These are phyloP conservation scores for Coprinopsis sp. DNA, from an alignment of 768 basidiomycete species.

Conservation along the genomic window DNA sequence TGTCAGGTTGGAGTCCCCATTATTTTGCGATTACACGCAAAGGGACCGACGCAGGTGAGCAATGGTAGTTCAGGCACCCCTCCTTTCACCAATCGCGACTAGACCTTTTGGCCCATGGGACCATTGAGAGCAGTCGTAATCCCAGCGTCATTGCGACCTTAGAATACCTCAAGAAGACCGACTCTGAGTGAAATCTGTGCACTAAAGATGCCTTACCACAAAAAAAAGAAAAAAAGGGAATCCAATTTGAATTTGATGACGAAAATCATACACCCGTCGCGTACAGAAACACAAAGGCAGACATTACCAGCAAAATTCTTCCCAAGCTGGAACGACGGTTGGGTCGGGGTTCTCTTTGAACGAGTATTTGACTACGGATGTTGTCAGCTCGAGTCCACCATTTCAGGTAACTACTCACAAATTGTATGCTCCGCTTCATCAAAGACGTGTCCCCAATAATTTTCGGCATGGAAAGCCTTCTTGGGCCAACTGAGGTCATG, in stretches of 20 bases:
- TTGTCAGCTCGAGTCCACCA: too few relatives aligned
- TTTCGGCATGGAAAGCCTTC: constrained; percentile 16
- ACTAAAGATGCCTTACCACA: too few relatives aligned
- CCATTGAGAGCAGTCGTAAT: constrained; percentile 15
- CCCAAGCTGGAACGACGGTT: too few relatives aligned
- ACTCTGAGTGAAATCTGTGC: constrained; percentile 13
- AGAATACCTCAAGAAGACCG: constrained; percentile 12
- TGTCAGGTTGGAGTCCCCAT: constrained; percentile 14
- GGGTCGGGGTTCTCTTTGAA: too few relatives aligned
- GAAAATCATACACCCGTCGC: too few relatives aligned
- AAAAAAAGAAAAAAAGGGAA: too few relatives aligned
- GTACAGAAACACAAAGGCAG: too few relatives aligned
- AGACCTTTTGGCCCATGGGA: constrained; percentile 13
- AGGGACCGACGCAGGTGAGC: constrained; percentile 14
- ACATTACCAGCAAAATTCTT: too few relatives aligned
- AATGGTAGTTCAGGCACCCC: neutral
- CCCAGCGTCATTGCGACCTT: constrained; percentile 10
- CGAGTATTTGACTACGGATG: too few relatives aligned
- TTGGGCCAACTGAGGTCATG: constrained; percentile 26
- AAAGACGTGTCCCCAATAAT: constrained; percentile 31
- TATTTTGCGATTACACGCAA: constrained; percentile 17
- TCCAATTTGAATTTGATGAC: too few relatives aligned
- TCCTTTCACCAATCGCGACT: neutral
- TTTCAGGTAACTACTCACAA: too few relatives aligned
- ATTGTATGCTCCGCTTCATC: too few relatives aligned